Evolutionary conservation across 495 filamentous ascomycete species (phyloP).

Genomic region (Bryoglossum gracile): DNA sequence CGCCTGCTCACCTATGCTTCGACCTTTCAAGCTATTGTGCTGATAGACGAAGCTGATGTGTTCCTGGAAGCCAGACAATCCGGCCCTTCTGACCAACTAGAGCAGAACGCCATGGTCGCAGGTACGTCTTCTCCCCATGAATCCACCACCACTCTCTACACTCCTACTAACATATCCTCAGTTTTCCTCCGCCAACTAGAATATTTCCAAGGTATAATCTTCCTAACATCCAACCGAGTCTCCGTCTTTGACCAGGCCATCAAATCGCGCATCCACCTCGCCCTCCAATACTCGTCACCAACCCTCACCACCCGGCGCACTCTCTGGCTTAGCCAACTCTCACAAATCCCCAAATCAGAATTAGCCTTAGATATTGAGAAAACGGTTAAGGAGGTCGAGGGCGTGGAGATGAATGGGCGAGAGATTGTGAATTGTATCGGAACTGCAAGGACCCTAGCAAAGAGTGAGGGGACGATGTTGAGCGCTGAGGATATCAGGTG

Average conservation of each 20-base stretch:
- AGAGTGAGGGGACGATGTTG: too few species aligned
- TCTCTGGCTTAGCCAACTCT: conserved; percentile 76
- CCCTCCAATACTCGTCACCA: conserved; percentile 70
- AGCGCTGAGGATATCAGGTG: too few species aligned
- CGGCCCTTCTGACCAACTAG: background rate
- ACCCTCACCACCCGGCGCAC: conserved; percentile 60
- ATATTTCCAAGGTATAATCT: conserved; percentile 64
- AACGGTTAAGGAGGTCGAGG: conserved; percentile 56
- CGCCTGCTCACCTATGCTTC: conserved; percentile 9
- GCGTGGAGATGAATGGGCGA: conserved; percentile 71
- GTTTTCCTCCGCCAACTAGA: conserved; percentile 60
- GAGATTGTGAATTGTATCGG: conserved; percentile 44
- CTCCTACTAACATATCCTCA: conserved; percentile 64
- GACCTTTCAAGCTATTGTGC: conserved; percentile 28
- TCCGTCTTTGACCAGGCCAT: conserved; percentile 56
- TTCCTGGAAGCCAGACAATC: conserved; percentile 37
- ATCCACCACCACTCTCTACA: conserved; percentile 50
- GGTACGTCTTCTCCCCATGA: conserved; percentile 8
- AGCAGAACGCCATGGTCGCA: conserved; percentile 13
- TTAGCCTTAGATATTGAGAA: conserved; percentile 53
- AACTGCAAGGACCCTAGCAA: background rate
- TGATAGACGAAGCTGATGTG: conserved; percentile 37
- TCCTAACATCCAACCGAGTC: conserved; percentile 73
- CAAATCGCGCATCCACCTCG: conserved; percentile 51
- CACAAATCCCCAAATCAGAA: conserved; percentile 29